phyloP scores from a whole-genome alignment of 139 green algal genomes.

The Pleodorina starrii region DNA sequence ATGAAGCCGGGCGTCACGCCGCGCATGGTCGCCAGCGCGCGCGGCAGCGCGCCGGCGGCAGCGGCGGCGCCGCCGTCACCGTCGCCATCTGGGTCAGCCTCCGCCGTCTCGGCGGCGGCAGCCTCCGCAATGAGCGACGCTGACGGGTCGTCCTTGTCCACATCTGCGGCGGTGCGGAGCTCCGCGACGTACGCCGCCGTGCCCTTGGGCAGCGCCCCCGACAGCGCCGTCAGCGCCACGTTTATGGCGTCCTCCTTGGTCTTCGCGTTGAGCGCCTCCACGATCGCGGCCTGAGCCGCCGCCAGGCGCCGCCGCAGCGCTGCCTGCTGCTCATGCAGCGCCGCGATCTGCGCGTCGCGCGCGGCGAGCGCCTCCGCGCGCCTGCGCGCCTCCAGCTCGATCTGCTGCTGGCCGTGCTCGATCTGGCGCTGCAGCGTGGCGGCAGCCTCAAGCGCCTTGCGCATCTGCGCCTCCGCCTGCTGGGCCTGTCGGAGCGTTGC shows the following conservation, averaged over 20 bases:
- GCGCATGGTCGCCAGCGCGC: neutral
- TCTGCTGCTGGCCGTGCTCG: conserved; percentile 22
- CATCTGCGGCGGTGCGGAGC: conserved; percentile 45
- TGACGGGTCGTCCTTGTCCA: conserved; percentile 35
- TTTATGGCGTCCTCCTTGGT: conserved; percentile 53
- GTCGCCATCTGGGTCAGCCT: neutral
- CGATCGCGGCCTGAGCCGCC: conserved; percentile 1
- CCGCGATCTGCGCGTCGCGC: conserved; percentile 2
- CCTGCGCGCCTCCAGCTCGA: conserved; percentile 14
- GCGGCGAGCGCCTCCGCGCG: conserved; percentile 15
- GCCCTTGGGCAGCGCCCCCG: conserved; percentile 39
- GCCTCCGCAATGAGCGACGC: conserved; percentile 3
- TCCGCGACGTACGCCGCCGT: conserved; percentile 51
- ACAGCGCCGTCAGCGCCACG: conserved; percentile 23
- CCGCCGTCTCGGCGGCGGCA: neutral
- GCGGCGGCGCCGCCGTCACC: neutral
- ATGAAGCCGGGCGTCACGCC: conserved; percentile 34
- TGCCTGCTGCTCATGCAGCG: conserved; percentile 35
- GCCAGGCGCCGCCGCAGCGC: conserved; percentile 44
- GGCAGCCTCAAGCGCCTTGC: conserved; percentile 11
- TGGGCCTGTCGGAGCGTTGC: neutral
- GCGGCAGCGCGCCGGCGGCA: neutral
- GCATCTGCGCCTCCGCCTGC: conserved; percentile 31
- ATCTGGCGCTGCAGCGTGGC: conserved; percentile 9
- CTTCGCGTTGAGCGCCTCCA: conserved; percentile 49